phyloP scores from a whole-genome alignment of 1,284 basidiomycete species.

The Taiwanofungus camphoratus region DNA sequence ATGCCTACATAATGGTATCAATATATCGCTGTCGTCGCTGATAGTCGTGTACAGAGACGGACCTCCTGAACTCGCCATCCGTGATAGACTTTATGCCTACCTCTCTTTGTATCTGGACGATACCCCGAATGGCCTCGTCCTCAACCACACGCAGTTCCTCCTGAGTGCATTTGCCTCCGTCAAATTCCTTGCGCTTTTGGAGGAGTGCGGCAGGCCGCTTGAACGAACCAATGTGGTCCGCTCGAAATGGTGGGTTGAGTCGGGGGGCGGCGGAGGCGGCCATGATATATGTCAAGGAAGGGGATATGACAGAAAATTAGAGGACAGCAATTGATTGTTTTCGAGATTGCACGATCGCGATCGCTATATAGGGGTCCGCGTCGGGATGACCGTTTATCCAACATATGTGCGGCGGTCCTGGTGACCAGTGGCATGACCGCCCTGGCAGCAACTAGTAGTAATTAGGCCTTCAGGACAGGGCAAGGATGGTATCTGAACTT shows the following conservation, averaged over 20 bases:
- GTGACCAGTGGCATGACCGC: too few relatives aligned
- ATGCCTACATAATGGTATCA: slow-evolving; percentile 29
- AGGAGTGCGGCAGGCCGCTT: slow-evolving; percentile 40
- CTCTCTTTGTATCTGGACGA: slow-evolving; percentile 38
- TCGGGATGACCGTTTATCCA: slow-evolving; percentile 1
- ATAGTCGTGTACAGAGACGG: slow-evolving; percentile 8
- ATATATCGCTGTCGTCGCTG: background rate
- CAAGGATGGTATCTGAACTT: too few relatives aligned
- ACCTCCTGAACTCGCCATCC: slow-evolving; percentile 44
- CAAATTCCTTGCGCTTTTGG: slow-evolving; percentile 32
- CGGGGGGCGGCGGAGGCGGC: slow-evolving; percentile 17
- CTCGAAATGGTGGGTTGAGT: slow-evolving; percentile 34
- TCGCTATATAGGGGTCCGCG: slow-evolving; percentile 2
- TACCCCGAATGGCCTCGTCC: slow-evolving; percentile 38
- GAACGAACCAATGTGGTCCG: slow-evolving; percentile 41
- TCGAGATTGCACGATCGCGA: too few relatives aligned
- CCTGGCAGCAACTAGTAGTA: too few relatives aligned
- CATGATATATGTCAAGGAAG: too few relatives aligned
- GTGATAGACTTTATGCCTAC: slow-evolving; percentile 40
- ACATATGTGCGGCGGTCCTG: background rate
- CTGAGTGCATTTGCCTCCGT: slow-evolving; percentile 29
- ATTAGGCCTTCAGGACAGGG: too few relatives aligned
- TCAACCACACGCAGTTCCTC: slow-evolving; percentile 37
- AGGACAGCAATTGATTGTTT: background rate
- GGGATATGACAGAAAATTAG: too few relatives aligned